phyloP scores from a whole-genome alignment of 768 basidiomycete species.

The Crucibulum laeve region DNA sequence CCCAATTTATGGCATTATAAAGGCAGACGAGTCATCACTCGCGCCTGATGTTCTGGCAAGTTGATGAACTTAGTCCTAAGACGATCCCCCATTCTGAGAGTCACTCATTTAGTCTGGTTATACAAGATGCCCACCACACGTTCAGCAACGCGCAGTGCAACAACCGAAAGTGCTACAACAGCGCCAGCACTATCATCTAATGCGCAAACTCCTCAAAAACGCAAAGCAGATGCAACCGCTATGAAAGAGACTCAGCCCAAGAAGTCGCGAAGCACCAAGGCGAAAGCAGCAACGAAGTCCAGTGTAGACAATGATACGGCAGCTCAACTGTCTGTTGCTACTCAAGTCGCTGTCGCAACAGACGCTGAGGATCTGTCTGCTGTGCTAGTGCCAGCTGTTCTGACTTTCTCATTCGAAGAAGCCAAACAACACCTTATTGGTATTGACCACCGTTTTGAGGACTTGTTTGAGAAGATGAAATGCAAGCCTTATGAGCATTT shows the following conservation, averaged over 20 bases:
- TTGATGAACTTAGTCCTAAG: no score
- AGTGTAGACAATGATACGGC: no score
- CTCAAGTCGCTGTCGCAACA: constrained; percentile 2
- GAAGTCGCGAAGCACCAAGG: constrained; percentile 2
- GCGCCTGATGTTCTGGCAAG: no score
- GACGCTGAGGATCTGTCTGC: constrained; percentile 12
- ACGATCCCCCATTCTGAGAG: no score
- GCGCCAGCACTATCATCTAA: constrained; percentile 3
- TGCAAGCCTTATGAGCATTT: constrained; percentile 78
- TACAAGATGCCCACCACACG: constrained; percentile 29
- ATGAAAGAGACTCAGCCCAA: not conserved
- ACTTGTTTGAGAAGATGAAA: constrained; percentile 56
- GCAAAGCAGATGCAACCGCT: constrained; percentile 8
- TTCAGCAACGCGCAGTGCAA: constrained; percentile 22
- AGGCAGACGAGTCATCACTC: no score
- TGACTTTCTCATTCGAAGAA: constrained; percentile 74
- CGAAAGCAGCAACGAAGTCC: constrained; percentile 11
- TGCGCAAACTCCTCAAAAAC: constrained; percentile 11
- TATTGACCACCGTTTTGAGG: constrained; percentile 67
- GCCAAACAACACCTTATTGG: constrained; percentile 68
- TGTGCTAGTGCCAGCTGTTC: constrained; percentile 58
- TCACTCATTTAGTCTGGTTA: not conserved
- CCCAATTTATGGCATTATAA: no score
- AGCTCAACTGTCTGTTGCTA: constrained; percentile 6
- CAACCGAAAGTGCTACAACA: constrained; percentile 1